phyloP scores from a whole-genome alignment of 2,329 filamentous ascomycete species.

The Epichloe hybrida region DNA sequence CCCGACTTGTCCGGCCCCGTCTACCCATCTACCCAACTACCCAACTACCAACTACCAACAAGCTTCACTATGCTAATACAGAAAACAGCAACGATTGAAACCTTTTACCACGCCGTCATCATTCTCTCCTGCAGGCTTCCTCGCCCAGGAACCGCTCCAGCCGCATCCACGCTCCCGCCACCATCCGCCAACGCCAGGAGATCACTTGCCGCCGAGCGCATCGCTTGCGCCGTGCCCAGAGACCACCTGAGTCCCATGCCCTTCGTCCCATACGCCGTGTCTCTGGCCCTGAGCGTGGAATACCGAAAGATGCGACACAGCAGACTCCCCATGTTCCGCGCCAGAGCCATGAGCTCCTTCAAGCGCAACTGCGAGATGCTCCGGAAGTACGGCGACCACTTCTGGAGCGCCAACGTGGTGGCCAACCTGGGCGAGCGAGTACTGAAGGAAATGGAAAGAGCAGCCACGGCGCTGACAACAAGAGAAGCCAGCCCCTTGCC shows the following conservation, averaged over 20 bases:
- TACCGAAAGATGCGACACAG: constrained; percentile 53
- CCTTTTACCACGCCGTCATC: constrained; percentile 50
- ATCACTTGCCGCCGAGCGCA: constrained; percentile 43
- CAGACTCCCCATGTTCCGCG: constrained; percentile 43
- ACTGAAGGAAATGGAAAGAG: constrained; percentile 41
- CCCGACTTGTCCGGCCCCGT: not conserved
- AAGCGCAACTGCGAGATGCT: constrained; percentile 40
- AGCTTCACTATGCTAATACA: not conserved
- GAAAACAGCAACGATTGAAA: constrained; percentile 41
- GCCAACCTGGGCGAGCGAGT: constrained; percentile 41
- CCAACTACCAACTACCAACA: too few relatives aligned
- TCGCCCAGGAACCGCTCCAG: constrained; percentile 24
- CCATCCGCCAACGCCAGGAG: constrained; percentile 41
- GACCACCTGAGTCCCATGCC: constrained; percentile 41
- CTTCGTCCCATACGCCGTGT: constrained; percentile 48
- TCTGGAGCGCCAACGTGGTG: constrained; percentile 42
- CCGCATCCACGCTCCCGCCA: constrained; percentile 29
- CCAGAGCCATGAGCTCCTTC: constrained; percentile 40
- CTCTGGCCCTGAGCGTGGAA: constrained; percentile 46
- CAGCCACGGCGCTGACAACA: constrained; percentile 31
- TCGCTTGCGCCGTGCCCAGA: constrained; percentile 38
- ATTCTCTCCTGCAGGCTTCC: constrained; percentile 48
- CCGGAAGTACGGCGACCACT: constrained; percentile 39
- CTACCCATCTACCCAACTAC: too few relatives aligned
- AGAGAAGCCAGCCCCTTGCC: constrained; percentile 19